Evolutionary conservation across 2,329 filamentous ascomycete species (phyloP).

Genomic region (Metarhizium brunneum): DNA sequence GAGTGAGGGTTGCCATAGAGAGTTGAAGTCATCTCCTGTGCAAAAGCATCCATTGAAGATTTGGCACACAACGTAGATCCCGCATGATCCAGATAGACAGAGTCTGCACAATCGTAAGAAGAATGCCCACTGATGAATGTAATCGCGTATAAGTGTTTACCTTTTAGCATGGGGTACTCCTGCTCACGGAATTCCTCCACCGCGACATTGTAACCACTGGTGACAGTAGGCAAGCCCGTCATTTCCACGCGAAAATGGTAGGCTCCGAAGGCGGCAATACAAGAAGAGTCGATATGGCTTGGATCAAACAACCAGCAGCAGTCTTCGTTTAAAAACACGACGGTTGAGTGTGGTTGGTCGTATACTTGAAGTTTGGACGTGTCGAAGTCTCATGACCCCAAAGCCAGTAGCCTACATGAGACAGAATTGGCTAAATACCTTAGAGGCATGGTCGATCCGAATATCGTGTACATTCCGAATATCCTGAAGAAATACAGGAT

Average conservation of each 20-base stretch:
- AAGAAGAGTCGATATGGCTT: not conserved
- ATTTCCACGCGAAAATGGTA: not conserved
- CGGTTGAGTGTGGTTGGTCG: not conserved
- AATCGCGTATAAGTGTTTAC: conserved; percentile 25
- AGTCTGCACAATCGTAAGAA: conserved; percentile 35
- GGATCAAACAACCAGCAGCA: not conserved
- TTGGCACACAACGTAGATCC: conserved; percentile 81
- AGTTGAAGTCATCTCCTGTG: conserved; percentile 65
- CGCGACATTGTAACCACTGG: conserved; percentile 41
- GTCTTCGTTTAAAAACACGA: not conserved
- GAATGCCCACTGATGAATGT: conserved; percentile 1
- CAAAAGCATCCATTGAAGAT: conserved; percentile 71
- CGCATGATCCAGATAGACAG: conserved; percentile 85
- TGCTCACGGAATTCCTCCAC: conserved; percentile 48
- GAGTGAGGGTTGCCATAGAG: conserved; percentile 92
- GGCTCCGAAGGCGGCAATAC: not conserved
- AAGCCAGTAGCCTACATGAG: not conserved
- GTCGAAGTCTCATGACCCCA: not conserved
- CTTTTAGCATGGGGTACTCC: conserved; percentile 64
- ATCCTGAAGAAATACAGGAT: not conserved
- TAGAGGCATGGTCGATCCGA: not conserved
- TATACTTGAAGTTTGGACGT: not conserved
- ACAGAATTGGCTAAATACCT: not conserved
- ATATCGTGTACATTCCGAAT: not conserved
- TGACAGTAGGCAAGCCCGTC: not conserved